These are phyloP conservation scores for Yarrowia sp. DNA, from an alignment of 805 yeast genomes.

Conservation along the genomic window DNA sequence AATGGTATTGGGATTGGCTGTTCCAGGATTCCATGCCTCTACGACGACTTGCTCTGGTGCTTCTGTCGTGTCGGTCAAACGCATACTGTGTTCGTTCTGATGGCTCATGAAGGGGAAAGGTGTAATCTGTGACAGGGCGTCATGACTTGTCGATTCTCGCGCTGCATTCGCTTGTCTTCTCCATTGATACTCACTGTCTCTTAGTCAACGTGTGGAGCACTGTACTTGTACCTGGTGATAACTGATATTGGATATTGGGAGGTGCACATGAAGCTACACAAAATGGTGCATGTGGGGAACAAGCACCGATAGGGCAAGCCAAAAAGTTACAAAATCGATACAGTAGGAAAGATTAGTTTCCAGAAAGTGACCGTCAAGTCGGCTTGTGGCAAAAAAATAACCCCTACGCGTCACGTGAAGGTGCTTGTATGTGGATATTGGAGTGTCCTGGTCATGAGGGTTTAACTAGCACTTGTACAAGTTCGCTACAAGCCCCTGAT, in stretches of 20 bases:
- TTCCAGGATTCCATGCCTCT: too few relatives aligned
- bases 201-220: conserved; percentile 14
- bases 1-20: too few relatives aligned
- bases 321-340: not conserved
- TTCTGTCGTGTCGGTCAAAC: not conserved
- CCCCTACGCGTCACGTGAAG: not conserved
- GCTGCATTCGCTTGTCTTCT: not conserved
- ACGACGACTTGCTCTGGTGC: too few relatives aligned
- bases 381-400: not conserved
- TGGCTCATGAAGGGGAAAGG: not conserved
- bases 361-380: not conserved
- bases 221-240: conserved; percentile 4
- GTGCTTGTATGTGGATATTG: not conserved
- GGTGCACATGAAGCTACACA: conserved; percentile 23
- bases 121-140: not conserved
- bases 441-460: not conserved
- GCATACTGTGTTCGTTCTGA: not conserved
- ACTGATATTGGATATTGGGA: conserved; percentile 14
- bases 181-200: conserved; percentile 7
- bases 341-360: not conserved
- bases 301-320: conserved; percentile 22
- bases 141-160: not conserved
- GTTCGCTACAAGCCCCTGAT: not conserved
- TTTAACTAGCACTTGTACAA: not conserved
- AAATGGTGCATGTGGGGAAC: conserved; percentile 20